Evolutionary conservation across 1,284 basidiomycete genomes (phyloP), one percentile per base, ranked within the genome.

Genomic region (Wallemia ichthyophaga): DNA sequence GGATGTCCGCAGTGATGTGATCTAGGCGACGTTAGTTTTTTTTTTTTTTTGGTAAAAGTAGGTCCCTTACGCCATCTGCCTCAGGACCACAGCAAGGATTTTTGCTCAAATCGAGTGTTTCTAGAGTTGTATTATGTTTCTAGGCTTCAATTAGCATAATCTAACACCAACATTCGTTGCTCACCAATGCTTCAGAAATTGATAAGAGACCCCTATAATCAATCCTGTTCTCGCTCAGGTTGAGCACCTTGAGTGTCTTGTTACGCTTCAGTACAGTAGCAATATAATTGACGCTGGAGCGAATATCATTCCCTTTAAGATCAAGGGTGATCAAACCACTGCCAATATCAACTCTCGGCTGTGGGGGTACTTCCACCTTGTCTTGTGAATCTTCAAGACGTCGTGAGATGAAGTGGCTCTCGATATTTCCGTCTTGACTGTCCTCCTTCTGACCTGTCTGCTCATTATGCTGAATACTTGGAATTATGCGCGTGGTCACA

Each of bases 181-280:
- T 64, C 62, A 87, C 85, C 68, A 98, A 71, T 15, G 88, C 85
- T 68, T 96, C 92, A 0, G 88, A 88, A 15, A 98, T 74, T 0
- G 76, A 72, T 0, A 83, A 78, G 15, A 98, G 73, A 56, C 86
- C 86, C 7, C 77, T 72, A 1, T 85, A 76, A 61, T 92, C 89
- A 23, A 96, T 78, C 68, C 83, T 85, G 70, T 96, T 96, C 67
- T 96, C 89, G 66, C 83, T 83, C 57, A 96, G 71, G 67, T 95
- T 96, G 27, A 95, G 75, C 15, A 95, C 83, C 68, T 91, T 92
- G 33, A 98, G 73, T 1, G 92, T 96, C 27, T 89, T 75, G 69
- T 98, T 98, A 53, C 91, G 80, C 69, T 95, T 96, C 62, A 98
- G 72, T 0, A 95, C 91, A 70, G 95, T 89, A 0, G 88, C 83